Evolutionary conservation across 1,139 yeast species (phyloP).

Genomic region (Suhomyces kunorum): DNA sequence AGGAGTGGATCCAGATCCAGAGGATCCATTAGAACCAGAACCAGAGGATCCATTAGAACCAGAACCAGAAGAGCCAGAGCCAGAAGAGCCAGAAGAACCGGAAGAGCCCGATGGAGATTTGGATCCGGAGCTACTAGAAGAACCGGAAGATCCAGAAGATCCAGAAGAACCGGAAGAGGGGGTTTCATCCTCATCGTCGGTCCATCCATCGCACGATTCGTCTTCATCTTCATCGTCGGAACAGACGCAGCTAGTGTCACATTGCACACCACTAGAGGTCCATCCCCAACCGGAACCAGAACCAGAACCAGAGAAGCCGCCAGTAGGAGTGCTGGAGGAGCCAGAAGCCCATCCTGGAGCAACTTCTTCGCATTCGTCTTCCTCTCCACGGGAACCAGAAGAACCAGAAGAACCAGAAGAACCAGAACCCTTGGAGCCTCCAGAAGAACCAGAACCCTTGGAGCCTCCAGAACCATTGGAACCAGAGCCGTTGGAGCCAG

Average conservation of each 20-base stretch:
- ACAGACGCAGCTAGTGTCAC: slow-evolving; percentile 47
- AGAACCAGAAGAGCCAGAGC: neutral
- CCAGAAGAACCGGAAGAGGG: neutral
- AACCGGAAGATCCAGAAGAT: neutral
- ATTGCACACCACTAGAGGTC: slow-evolving; percentile 46
- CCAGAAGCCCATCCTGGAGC: slow-evolving; percentile 6
- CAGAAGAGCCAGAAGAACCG: slow-evolving; percentile 1
- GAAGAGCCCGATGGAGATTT: neutral
- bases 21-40: neutral
- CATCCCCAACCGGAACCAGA: slow-evolving; percentile 6
- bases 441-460: neutral
- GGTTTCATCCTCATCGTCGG: slow-evolving; percentile 50
- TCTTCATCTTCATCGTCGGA: slow-evolving; percentile 28
- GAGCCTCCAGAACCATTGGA: neutral
- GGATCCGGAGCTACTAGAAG: neutral
- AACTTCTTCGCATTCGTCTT: slow-evolving; percentile 20
- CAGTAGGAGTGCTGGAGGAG: slow-evolving; percentile 5
- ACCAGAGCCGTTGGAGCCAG: slow-evolving; percentile 1
- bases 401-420: slow-evolving; percentile 6
- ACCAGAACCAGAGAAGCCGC: slow-evolving; percentile 10
- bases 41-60: slow-evolving; percentile 1
- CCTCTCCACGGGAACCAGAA: slow-evolving; percentile 12
- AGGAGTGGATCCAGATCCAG: neutral
- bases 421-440: neutral
- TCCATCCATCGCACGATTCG: slow-evolving; percentile 24